Evolutionary conservation across 495 filamentous ascomycete species (phyloP).

Genomic region (Aspergillus kassunensis): DNA sequence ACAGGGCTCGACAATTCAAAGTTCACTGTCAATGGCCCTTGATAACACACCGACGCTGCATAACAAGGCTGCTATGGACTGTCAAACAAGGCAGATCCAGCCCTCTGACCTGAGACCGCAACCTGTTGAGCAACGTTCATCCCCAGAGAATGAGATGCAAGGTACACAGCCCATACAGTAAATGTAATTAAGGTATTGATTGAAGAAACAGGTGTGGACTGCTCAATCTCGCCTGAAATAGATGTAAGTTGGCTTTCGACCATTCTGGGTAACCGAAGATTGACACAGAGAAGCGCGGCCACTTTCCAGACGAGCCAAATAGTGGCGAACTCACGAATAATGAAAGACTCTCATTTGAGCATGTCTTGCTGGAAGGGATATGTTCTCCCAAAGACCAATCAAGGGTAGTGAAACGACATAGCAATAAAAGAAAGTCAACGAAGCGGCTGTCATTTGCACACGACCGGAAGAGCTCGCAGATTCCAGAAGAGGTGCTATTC

Average conservation of each 20-base stretch:
- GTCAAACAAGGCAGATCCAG: background rate
- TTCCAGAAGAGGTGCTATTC: constrained; percentile 35
- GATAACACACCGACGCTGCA: background rate
- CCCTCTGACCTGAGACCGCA: background rate
- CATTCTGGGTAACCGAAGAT: background rate
- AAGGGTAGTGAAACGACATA: constrained; percentile 14
- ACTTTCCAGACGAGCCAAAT: background rate
- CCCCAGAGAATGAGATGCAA: background rate
- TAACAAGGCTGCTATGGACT: background rate
- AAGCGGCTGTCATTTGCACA: background rate
- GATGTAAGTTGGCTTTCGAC: background rate
- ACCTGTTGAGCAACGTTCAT: background rate
- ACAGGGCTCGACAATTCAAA: background rate
- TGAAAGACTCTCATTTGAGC: background rate
- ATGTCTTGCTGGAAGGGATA: background rate
- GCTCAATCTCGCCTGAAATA: background rate
- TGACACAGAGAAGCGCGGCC: background rate
- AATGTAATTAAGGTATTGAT: no score
- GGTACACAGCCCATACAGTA: background rate
- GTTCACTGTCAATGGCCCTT: background rate
- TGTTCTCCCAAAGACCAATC: constrained; percentile 3
- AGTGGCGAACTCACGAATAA: no score
- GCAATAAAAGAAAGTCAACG: constrained; percentile 7
- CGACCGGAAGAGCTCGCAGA: constrained; percentile 1
- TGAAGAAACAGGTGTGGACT: background rate